Conservation (phyloP, 768 basidiomycete species). For the Kwoniella dendrophila region DNA sequence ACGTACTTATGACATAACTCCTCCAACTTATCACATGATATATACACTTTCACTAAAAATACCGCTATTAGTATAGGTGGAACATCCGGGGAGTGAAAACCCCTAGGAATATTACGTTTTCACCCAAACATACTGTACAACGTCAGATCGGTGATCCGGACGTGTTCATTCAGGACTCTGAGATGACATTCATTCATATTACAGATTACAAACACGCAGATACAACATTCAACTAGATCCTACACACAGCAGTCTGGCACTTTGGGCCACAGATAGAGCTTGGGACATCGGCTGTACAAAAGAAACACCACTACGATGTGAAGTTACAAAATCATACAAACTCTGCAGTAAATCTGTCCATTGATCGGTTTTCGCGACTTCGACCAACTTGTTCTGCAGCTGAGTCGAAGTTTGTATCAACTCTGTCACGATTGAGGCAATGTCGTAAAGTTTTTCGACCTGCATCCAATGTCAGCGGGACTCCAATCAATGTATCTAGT, state of each 20-base stretch:
- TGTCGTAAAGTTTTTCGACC: conserved; percentile 44
- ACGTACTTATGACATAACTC: too few species aligned
- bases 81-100: too few species aligned
- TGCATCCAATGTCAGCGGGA: conserved; percentile 1
- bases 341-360: conserved; percentile 24
- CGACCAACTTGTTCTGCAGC: conserved; percentile 5
- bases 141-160: too few species aligned
- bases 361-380: conserved; percentile 9
- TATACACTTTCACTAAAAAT: too few species aligned
- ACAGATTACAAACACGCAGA: too few species aligned
- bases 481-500: neutral
- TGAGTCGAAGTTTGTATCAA: conserved; percentile 18
- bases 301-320: conserved; percentile 14
- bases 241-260: neutral
- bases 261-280: neutral
- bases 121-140: too few species aligned
- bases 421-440: conserved; percentile 31
- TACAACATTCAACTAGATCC: neutral
- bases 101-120: too few species aligned
- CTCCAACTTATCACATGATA: too few species aligned
- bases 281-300: conserved; percentile 6
- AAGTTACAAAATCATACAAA: conserved; percentile 14
- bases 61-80: too few species aligned
- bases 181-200: too few species aligned
- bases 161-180: too few species aligned